Conservation (phyloP, 176 grass and related monocot genomes). For the Oryza meyeriana region DNA sequence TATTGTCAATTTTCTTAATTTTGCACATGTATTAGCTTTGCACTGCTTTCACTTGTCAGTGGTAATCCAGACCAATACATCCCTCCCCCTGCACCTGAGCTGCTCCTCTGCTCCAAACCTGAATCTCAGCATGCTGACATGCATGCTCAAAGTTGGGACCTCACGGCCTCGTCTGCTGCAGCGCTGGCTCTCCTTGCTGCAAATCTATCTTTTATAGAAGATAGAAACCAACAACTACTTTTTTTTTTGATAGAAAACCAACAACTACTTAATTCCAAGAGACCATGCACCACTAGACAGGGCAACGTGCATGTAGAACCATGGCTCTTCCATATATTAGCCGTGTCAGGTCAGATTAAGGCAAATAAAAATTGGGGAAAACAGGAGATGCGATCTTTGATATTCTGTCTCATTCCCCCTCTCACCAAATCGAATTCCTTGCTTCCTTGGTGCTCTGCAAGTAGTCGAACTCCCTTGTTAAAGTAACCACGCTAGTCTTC, state of each 20-base stretch:
- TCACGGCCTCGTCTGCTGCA: neutral
- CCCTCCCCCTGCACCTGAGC: neutral
- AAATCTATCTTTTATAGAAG: neutral
- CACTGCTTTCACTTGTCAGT: neutral
- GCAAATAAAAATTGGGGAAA: neutral
- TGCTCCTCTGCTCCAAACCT: neutral
- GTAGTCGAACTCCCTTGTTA: neutral
- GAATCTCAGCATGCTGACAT: neutral
- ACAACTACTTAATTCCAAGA: neutral
- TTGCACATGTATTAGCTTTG: neutral
- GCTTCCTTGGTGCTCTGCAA: neutral
- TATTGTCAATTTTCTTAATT: too few species aligned
- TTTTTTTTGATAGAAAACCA: too few species aligned
- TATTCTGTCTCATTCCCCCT: constrained; percentile 12
- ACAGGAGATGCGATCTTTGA: neutral
- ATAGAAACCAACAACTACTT: neutral
- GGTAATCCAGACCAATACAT: neutral
- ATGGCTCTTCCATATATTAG: neutral
- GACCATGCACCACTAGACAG: neutral
- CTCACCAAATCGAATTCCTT: neutral
- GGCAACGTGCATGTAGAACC: neutral
- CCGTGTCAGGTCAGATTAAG: neutral
- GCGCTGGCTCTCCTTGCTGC: neutral
- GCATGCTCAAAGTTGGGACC: neutral
- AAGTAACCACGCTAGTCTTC: neutral